Conservation (phyloP, 1,284 basidiomycete species). For the Athelia sp. region DNA sequence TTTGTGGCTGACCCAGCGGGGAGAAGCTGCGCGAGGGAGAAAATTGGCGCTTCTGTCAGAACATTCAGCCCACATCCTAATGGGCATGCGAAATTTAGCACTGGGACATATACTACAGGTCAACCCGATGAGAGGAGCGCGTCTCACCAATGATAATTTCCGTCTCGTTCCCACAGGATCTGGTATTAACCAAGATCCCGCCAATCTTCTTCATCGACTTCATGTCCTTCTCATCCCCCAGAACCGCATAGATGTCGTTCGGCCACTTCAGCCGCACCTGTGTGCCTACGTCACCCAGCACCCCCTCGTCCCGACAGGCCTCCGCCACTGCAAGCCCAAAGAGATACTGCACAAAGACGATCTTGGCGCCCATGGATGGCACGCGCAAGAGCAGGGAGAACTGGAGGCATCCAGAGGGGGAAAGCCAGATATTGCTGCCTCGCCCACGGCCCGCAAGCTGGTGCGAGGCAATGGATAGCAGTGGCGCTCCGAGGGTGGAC, state of each 20-base stretch:
- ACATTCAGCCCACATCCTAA: conserved; percentile 90
- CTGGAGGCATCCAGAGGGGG: conserved; percentile 84
- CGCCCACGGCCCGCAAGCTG: conserved; percentile 89
- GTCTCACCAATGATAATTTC: conserved; percentile 74
- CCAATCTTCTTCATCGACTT: conserved; percentile 73
- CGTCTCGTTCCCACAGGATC: conserved; percentile 67
- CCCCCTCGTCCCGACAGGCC: conserved; percentile 55
- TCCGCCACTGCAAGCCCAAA: conserved; percentile 88
- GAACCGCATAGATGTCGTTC: conserved; percentile 87
- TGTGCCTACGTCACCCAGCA: conserved; percentile 51
- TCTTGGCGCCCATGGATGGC: conserved; percentile 49
- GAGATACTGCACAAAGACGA: conserved; percentile 97
- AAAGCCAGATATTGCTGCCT: conserved; percentile 90
- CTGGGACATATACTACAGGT: too few relatives aligned
- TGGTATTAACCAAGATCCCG: conserved; percentile 90
- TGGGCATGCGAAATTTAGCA: too few relatives aligned
- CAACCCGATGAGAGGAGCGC: too few relatives aligned
- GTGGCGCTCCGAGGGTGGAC: conserved; percentile 64
- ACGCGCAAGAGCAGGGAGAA: conserved; percentile 80
- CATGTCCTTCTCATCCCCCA: conserved; percentile 40
- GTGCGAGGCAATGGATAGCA: conserved; percentile 81
- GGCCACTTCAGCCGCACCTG: conserved; percentile 92
- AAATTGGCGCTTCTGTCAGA: conserved; percentile 79
- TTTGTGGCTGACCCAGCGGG: conserved; percentile 24
- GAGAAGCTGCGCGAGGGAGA: conserved; percentile 75